Base-by-base conservation (phyloP, 768 basidiomycete species). In the Boletus rufocinnamomeus region DNA sequence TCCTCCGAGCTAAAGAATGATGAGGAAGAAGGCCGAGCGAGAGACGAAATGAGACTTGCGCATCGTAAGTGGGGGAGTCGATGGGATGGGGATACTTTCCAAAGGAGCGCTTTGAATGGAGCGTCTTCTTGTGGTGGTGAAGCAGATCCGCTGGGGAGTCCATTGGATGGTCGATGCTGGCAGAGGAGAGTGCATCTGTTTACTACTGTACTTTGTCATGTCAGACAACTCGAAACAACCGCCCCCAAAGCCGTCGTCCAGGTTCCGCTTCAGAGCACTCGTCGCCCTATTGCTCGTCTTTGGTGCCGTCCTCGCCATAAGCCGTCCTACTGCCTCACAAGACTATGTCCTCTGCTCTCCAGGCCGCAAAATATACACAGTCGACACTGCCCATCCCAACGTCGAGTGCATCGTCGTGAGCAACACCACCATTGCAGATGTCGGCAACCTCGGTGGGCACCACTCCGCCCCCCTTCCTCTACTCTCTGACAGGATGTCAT, bases 1-100 rank as follows among this genome's bases (percentile, higher is more conserved):
- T 92, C 91, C 68, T 92, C 89, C 4, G 89, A 91, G 72, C 88
- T 89, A 69, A 57, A 61, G 52, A 65, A 72, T 17, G 37, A 21
- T 51, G 53, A 56, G 48, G 45, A 50, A 63, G 61, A 67, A 40
- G 59, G 21, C 4, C 21, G 28, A 41, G 46, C 9, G 38, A 34
- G 23, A 27, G 14, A 43, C 23, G 44, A 10, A 45, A 17, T 32
- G 38, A 60, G 55, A 77, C 79, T 68, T 66, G 84, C 79, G 88
- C 88, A 73, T 90, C 88, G 75, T 90, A 90, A 4, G 88, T 88
- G 19, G 88, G 88, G 1, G 88, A 90, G 55, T 89, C 86, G 17
- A 83, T 68, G 28, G 75, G 75, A 60, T 78, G 82, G 11, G 86
- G 83, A 66, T 86, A 81, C 68, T 84, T 89, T 64, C 84, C 86